phyloP scores from a whole-genome alignment of 805 yeast species.

The Metschnikowia amazonensis region DNA sequence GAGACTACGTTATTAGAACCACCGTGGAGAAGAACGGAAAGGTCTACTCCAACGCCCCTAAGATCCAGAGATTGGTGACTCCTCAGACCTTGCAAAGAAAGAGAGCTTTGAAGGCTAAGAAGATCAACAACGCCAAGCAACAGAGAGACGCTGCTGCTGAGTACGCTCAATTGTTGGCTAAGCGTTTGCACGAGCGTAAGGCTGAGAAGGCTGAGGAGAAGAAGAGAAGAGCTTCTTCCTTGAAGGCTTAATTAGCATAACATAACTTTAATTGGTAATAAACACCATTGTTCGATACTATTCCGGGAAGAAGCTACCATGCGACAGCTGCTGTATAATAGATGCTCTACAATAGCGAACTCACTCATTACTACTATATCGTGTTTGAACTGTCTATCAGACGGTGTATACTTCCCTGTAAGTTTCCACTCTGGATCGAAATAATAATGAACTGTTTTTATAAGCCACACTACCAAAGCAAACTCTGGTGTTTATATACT shows the following conservation, averaged over 20 bases:
- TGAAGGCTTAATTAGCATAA: constrained; percentile 64
- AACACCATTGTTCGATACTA: constrained; percentile 19
- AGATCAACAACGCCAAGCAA: constrained; percentile 95
- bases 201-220: constrained; percentile 97
- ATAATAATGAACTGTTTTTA: too few relatives aligned
- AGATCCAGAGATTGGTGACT: constrained; percentile 98
- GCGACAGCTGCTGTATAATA: too few relatives aligned
- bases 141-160: constrained; percentile 99
- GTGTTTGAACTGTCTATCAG: too few relatives aligned
- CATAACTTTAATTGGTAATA: constrained; percentile 19
- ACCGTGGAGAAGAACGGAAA: constrained; percentile 97
- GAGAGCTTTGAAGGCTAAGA: constrained; percentile 91
- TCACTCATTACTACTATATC: too few relatives aligned
- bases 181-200: constrained; percentile 97
- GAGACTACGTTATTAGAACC: constrained; percentile 90
- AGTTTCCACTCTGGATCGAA: too few relatives aligned
- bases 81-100: constrained; percentile 99
- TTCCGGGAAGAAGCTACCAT: too few relatives aligned
- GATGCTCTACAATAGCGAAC: too few relatives aligned
- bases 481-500: too few relatives aligned
- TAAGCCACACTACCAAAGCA: too few relatives aligned
- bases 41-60: constrained; percentile 99
- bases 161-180: constrained; percentile 97
- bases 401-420: too few relatives aligned
- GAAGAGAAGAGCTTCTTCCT: constrained; percentile 99